A percentile compares a stretch with the other conserved stretches of the same genome.
Conservation (phyloP, 495 filamentous ascomycete genomes). For the Talaromyces thailandensis region DNA sequence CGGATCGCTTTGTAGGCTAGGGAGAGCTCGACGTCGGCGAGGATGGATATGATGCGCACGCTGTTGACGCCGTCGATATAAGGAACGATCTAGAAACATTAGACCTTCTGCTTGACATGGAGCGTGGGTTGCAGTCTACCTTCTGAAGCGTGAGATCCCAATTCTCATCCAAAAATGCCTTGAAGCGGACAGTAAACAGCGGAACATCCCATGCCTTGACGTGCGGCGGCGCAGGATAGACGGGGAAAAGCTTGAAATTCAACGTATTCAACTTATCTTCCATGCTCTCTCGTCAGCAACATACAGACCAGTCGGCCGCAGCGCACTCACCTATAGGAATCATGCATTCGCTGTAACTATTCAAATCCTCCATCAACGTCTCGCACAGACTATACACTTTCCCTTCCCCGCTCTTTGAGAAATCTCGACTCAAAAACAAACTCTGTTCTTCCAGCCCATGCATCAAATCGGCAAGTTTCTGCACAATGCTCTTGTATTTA, state of each 20-base stretch:
- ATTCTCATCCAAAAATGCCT: slow-evolving; percentile 66
- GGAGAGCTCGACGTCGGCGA: slow-evolving; percentile 75
- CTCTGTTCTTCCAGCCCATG: slow-evolving; percentile 81
- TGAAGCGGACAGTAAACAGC: slow-evolving; percentile 73
- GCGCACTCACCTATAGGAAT: slow-evolving; percentile 67
- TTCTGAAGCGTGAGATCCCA: slow-evolving; percentile 88
- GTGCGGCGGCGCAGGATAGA: slow-evolving; percentile 65
- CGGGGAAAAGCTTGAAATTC: slow-evolving; percentile 91
- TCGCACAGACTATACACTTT: slow-evolving; percentile 78
- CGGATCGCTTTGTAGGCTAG: slow-evolving; percentile 76
- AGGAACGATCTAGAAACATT: slow-evolving; percentile 48
- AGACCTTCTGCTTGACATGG: too few species aligned
- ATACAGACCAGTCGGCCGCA: slow-evolving; percentile 11
- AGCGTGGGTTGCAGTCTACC: too few species aligned
- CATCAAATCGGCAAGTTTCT: slow-evolving; percentile 77
- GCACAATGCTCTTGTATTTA: slow-evolving; percentile 72
- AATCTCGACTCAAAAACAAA: slow-evolving; percentile 52
- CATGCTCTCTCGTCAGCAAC: slow-evolving; percentile 15
- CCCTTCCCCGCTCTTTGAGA: slow-evolving; percentile 40
- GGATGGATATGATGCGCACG: slow-evolving; percentile 71
- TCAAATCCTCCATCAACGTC: slow-evolving; percentile 87
- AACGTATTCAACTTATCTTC: slow-evolving; percentile 82
- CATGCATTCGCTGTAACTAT: slow-evolving; percentile 97
- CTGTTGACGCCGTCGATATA: slow-evolving; percentile 86
- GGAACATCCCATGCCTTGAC: slow-evolving; percentile 86